These are phyloP conservation scores for Mitragyna speciosa DNA, from an alignment of 257 asterid species.

Conservation along the genomic window DNA sequence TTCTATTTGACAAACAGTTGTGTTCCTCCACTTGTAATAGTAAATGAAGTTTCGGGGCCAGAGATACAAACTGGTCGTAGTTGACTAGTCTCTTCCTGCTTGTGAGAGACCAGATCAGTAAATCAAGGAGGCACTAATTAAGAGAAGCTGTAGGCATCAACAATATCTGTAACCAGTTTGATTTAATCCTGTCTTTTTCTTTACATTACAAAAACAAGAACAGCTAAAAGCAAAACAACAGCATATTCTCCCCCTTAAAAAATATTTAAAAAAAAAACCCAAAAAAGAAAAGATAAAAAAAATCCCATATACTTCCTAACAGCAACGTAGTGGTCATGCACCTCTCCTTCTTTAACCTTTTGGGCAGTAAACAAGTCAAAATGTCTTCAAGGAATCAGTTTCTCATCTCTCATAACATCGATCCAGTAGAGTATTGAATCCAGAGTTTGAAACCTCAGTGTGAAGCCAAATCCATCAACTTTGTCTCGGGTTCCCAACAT, in stretches of 20 bases:
- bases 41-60: background rate
- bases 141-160: background rate
- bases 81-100: background rate
- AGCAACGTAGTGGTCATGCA: background rate
- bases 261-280: background rate
- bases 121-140: conserved; percentile 19
- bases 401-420: conserved; percentile 66
- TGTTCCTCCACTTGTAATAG: background rate
- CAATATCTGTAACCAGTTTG: background rate
- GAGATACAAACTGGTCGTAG: background rate
- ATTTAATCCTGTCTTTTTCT: background rate
- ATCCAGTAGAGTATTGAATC: conserved; percentile 77
- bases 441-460: conserved; percentile 48
- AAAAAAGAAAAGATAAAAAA: background rate
- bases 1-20: background rate
- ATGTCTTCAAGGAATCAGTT: conserved; percentile 45
- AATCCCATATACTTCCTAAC: background rate
- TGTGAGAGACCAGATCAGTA: conserved; percentile 30
- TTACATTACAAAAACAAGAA: conserved; percentile 5
- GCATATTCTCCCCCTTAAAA: background rate
- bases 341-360: background rate
- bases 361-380: too few relatives aligned
- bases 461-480: conserved; percentile 60
- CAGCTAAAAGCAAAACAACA: background rate
- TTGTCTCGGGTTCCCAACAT: conserved; percentile 59